Percentiles rank a stretch among this genome's conserved stretches.
Evolutionary conservation across 768 basidiomycete species (phyloP).

Genomic region (Leccinum uliginosum): DNA sequence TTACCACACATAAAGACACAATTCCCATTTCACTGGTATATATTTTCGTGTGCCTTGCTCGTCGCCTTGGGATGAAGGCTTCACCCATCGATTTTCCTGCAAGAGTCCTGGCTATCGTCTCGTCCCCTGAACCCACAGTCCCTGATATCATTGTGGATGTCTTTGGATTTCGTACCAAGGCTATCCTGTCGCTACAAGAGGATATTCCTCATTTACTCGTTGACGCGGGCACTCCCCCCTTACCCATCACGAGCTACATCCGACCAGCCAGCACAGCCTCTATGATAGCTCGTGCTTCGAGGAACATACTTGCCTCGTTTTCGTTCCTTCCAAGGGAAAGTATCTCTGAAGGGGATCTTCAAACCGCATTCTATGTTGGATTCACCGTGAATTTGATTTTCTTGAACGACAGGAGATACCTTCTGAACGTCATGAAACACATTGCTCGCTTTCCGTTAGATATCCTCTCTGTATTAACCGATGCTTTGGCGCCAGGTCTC

Average conservation of each 20-base stretch:
- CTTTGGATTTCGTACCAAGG: slow-evolving; percentile 34
- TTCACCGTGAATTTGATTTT: slow-evolving; percentile 38
- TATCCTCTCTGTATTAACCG: slow-evolving; percentile 37
- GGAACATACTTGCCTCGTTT: slow-evolving; percentile 36
- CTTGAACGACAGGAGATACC: slow-evolving; percentile 29
- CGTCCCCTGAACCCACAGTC: slow-evolving; percentile 31
- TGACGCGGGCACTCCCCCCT: slow-evolving; percentile 23
- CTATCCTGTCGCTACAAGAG: slow-evolving; percentile 33
- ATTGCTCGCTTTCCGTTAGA: slow-evolving; percentile 39
- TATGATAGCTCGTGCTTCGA: slow-evolving; percentile 39
- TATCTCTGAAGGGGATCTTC: slow-evolving; percentile 31
- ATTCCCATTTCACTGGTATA: slow-evolving; percentile 60
- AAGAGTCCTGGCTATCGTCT: slow-evolving; percentile 50
- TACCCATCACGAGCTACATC: slow-evolving; percentile 18
- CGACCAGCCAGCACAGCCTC: slow-evolving; percentile 29
- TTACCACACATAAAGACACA: slow-evolving; percentile 44
- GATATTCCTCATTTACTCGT: slow-evolving; percentile 33
- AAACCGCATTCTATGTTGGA: slow-evolving; percentile 33
- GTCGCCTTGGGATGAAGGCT: slow-evolving; percentile 47
- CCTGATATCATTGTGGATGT: slow-evolving; percentile 46
- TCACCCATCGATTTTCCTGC: slow-evolving; percentile 54
- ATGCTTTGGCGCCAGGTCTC: slow-evolving; percentile 35
- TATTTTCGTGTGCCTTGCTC: slow-evolving; percentile 51
- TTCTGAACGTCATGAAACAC: slow-evolving; percentile 31
- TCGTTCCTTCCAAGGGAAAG: slow-evolving; percentile 19